phyloP scores from a whole-genome alignment of 2,329 filamentous ascomycete genomes.

The Xylaria sp. region DNA sequence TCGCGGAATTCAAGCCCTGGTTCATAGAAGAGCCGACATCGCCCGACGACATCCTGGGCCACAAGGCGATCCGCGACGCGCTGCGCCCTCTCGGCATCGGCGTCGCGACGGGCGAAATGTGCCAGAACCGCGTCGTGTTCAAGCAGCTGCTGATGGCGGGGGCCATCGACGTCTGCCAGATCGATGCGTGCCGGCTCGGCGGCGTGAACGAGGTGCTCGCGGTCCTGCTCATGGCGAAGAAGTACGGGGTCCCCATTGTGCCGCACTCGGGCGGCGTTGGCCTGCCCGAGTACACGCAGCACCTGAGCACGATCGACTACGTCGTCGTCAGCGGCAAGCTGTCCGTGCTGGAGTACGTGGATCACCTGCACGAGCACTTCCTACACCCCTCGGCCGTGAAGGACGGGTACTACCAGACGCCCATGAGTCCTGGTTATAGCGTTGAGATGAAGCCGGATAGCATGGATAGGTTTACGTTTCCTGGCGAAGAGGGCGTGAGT shows the following conservation, averaged over 20 bases:
- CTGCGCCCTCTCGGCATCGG: slow-evolving; percentile 80
- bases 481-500: slow-evolving; percentile 79
- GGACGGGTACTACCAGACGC: slow-evolving; percentile 89
- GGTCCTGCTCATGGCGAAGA: slow-evolving; percentile 86
- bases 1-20: slow-evolving; percentile 87
- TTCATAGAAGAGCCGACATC: slow-evolving; percentile 96
- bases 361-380: slow-evolving; percentile 95
- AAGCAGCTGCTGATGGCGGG: slow-evolving; percentile 86
- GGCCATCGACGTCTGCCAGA: slow-evolving; percentile 88
- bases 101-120: slow-evolving; percentile 94
- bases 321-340: slow-evolving; percentile 85
- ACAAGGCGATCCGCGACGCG: slow-evolving; percentile 85
- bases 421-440: slow-evolving; percentile 84
- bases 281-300: slow-evolving; percentile 92
- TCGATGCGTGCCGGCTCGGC: slow-evolving; percentile 89
- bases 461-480: slow-evolving; percentile 83
- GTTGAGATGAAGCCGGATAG: slow-evolving; percentile 93
- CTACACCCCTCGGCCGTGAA: slow-evolving; percentile 81
- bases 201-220: slow-evolving; percentile 93
- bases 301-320: slow-evolving; percentile 92
- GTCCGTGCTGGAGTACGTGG: slow-evolving; percentile 89
- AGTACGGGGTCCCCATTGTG: slow-evolving; percentile 83
- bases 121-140: slow-evolving; percentile 93
- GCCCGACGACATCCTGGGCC: slow-evolving; percentile 88
- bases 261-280: slow-evolving; percentile 92